Base-by-base conservation (phyloP, 1,284 basidiomycete genomes). In the Marasmius tenuissimus region DNA sequence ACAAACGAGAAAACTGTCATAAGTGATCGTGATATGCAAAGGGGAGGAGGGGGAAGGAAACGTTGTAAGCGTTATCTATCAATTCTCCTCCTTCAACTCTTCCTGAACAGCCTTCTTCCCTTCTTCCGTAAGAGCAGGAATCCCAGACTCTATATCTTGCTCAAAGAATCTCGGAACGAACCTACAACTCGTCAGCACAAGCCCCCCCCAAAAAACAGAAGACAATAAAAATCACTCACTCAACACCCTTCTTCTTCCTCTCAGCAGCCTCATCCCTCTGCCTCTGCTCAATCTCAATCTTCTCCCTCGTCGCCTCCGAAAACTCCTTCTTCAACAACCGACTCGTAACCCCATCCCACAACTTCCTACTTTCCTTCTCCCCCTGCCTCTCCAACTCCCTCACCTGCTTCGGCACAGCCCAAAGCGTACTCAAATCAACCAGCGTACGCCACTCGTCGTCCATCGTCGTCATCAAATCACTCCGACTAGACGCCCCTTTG, bases 321-420 rank as follows among this genome's bases (percentile, higher is more conserved):
- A 86, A 98, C 74, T 97, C 93, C 81, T 97, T 98, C 70, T 79
- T 81, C 54, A 94, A 58, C 61, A 98, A 78, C 70, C 86, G 77
- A 59, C 78, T 81, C 42, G 95, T 96, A 20, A 99, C 95, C 42
- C 81, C 85, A 58, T 92, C 86, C 97, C 97, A 98, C 62, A 98
- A 76, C 77, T 86, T 88, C 63, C 95, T 82, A 64, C 93, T 96
- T 80, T 99, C 97, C 64, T 85, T 80, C 16, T 85, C 81, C 33
- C 88, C 82, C 74, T 98, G 97, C 71, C 85, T 84, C 64, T 88
- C 85, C 57, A 98, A 70, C 6, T 94, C 89, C 27, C 96, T 84
- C 49, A 98, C 95, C 12, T 76, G 72, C 81, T 98, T 98, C 12
- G 93, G 92, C 16, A 96, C 80, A n/a, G 90, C 76, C 22, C 84